These are phyloP conservation scores for Colletotrichum cordylinicola DNA, from an alignment of 2,329 filamentous ascomycete species.

Conservation along the genomic window DNA sequence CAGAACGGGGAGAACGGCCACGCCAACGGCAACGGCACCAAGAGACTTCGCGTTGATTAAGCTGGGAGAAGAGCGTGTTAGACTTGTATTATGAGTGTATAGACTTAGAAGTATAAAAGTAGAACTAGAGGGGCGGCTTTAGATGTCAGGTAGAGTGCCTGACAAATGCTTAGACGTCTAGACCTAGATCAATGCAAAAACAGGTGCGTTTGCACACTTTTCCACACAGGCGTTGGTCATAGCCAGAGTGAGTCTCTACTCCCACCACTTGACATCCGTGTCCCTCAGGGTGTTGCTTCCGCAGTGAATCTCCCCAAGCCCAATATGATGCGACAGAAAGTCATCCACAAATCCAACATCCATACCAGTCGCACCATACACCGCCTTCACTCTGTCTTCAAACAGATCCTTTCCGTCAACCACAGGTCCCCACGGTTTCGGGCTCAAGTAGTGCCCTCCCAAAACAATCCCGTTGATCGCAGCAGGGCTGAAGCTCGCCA, in stretches of 20 bases:
- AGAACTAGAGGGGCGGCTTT: background rate
- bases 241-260: background rate
- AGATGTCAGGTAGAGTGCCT: background rate
- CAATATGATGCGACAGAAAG: constrained; percentile 30
- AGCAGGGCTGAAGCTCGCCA: constrained; percentile 24
- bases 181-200: background rate
- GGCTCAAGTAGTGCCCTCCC: constrained; percentile 23
- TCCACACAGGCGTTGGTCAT: fast-evolving
- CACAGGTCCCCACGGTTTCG: constrained; percentile 31
- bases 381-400: constrained; percentile 19
- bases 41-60: constrained; percentile 10
- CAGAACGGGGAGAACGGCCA: constrained; percentile 34
- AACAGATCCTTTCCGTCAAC: constrained; percentile 31
- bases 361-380: constrained; percentile 26
- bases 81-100: background rate
- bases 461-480: constrained; percentile 28
- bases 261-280: constrained; percentile 20
- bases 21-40: constrained; percentile 14
- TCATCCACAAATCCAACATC: constrained; percentile 31
- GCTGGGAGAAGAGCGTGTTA: background rate
- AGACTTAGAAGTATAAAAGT: constrained; percentile 7
- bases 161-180: background rate
- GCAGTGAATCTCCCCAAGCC: constrained; percentile 32
- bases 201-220: background rate
- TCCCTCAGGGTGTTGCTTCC: constrained; percentile 25